phyloP scores from a whole-genome alignment of 139 green algal genomes.

The Picochlorum costavermella region DNA sequence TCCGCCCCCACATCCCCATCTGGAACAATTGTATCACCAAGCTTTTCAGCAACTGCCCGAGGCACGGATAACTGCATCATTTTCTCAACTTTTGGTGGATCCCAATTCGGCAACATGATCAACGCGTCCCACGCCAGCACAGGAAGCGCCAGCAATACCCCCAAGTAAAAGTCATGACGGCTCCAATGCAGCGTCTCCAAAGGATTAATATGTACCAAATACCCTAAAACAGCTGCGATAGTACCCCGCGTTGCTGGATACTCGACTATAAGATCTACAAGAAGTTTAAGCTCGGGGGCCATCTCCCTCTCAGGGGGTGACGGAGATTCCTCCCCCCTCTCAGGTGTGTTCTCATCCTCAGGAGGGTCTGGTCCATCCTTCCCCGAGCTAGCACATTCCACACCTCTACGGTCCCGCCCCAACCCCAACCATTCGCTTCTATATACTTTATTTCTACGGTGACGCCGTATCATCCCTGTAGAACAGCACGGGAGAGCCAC shows the following conservation, averaged over 20 bases:
- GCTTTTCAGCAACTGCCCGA: conserved; percentile 1
- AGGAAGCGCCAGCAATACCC: not conserved
- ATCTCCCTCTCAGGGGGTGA: no score
- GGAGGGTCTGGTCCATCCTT: no score
- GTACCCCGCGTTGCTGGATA: conserved; percentile 6
- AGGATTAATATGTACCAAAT: conserved; percentile 8
- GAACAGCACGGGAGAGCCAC: no score
- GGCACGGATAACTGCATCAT: not conserved
- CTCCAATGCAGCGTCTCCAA: not conserved
- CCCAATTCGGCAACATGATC: conserved; percentile 5
- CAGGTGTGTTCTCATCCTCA: no score
- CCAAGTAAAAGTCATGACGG: not conserved
- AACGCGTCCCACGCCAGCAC: not conserved
- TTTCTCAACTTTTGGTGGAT: not conserved
- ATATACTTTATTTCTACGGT: no score
- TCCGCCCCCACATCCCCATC: not conserved
- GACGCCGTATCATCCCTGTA: no score
- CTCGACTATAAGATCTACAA: conserved; percentile 1
- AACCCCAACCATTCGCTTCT: no score
- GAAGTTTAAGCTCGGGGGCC: not conserved
- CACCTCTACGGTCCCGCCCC: no score
- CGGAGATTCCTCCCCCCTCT: no score
- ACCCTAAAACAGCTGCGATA: not conserved
- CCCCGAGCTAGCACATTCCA: no score
- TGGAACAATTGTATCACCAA: not conserved